These are phyloP conservation scores for Globisporangium irregulare DNA, from an alignment of 352 stramenopile genomes.

Conservation along the genomic window DNA sequence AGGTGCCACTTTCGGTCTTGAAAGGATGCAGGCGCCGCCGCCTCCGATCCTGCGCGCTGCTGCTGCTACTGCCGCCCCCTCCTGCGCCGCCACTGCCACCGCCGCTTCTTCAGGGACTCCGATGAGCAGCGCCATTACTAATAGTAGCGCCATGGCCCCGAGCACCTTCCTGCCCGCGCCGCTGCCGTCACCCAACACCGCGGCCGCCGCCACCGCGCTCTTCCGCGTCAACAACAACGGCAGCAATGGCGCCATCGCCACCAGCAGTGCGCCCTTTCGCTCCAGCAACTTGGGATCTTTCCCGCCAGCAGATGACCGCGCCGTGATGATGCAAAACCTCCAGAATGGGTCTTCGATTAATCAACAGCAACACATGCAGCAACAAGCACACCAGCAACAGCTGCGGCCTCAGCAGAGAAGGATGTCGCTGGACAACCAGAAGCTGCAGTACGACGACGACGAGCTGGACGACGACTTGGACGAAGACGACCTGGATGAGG, in stretches of 20 bases:
- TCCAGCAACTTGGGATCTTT: constrained; percentile 6
- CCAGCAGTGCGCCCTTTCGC: constrained; percentile 6
- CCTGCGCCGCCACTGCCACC: neutral
- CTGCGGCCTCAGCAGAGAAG: neutral
- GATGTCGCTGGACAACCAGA: neutral
- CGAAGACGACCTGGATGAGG: constrained; percentile 14
- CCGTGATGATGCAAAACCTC: neutral
- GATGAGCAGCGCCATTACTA: constrained; percentile 3
- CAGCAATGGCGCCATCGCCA: neutral
- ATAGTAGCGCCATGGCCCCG: constrained; percentile 1
- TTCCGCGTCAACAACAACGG: constrained; percentile 19
- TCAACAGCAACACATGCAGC: neutral
- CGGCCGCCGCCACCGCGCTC: constrained; percentile 16
- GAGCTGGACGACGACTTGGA: constrained; percentile 11
- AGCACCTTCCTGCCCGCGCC: constrained; percentile 1
- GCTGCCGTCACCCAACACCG: constrained; percentile 8
- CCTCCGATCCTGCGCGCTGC: constrained; percentile 2
- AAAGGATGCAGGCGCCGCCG: constrained; percentile 34
- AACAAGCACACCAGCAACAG: neutral
- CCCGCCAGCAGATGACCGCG: neutral
- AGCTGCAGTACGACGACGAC: constrained; percentile 7
- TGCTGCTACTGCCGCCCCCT: neutral
- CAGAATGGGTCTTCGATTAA: neutral
- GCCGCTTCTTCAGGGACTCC: neutral
- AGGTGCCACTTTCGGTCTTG: constrained; percentile 22